A percentile compares a stretch with the other conserved stretches of the same genome.
phyloP scores from a whole-genome alignment of 2,329 filamentous ascomycete species.

The Lomentospora prolificans region DNA sequence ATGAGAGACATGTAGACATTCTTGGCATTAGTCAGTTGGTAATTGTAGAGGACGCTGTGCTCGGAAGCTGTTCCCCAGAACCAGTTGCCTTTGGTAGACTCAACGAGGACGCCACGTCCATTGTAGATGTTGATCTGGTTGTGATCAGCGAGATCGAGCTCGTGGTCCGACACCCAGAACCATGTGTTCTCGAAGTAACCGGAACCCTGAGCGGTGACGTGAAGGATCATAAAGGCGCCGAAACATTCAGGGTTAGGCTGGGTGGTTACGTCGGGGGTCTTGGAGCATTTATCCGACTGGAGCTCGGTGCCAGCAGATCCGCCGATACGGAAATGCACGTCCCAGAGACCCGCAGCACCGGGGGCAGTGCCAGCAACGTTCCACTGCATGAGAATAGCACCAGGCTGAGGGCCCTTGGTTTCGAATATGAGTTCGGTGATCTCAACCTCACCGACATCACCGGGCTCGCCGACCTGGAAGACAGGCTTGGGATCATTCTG shows the following conservation, averaged over 20 bases:
- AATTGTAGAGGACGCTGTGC: constrained; percentile 66
- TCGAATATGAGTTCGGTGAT: constrained; percentile 82
- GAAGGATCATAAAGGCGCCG: constrained; percentile 62
- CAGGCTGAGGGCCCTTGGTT: constrained; percentile 72
- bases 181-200: constrained; percentile 82
- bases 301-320: constrained; percentile 77
- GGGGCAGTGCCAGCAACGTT: constrained; percentile 62
- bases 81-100: constrained; percentile 68
- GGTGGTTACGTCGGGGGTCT: constrained; percentile 57
- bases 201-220: constrained; percentile 51
- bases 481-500: constrained; percentile 69
- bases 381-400: constrained; percentile 87
- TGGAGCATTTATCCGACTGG: constrained; percentile 68
- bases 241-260: constrained; percentile 57
- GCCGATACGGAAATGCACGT: constrained; percentile 90
- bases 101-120: constrained; percentile 72
- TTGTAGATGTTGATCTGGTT: constrained; percentile 82
- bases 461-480: constrained; percentile 70
- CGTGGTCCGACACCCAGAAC: constrained; percentile 88
- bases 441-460: constrained; percentile 72
- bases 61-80: constrained; percentile 66
- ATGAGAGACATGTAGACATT: constrained; percentile 76
- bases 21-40: constrained; percentile 67
- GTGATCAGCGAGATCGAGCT: constrained; percentile 65
- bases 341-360: constrained; percentile 73